Base-by-base conservation (phyloP, 805 yeast species). In the Candida silvicultrix region DNA sequence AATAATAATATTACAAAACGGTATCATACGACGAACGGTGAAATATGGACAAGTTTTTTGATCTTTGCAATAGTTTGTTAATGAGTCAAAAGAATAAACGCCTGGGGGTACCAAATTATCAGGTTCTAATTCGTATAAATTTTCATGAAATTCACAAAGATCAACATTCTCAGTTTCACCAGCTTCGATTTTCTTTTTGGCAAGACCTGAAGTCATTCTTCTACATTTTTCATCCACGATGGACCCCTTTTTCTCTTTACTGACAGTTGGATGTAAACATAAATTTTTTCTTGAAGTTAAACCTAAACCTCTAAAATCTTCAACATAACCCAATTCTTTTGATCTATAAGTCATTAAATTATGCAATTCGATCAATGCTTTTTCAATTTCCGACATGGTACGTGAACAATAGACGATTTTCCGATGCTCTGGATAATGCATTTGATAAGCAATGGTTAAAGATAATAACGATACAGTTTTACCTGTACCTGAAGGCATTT, bases 401-500 rank as follows among this genome's bases (percentile, higher is more conserved):
- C 99, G 98, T 5, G 99, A 94, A 66, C 99, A 94, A 67, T 94
- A 94, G 7, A 94, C 88, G 54, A 94, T 82, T 72, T 92, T 94
- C 16, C 96, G 70, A 60, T 89, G 96, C 59, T 92, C 97, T 10
- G 97, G 95, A 63, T 92, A 90, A 60, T 78, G 79, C 87, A 88
- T 81, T 64, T 94, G 99, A 65, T 94, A 94, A 14, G 99, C 96
- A 40, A 94, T 89, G 0, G 98, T 89, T 40, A 94, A 68, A 0
- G 98, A 89, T 28, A 94, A 71, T 62, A 94, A 73, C 0, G 98
- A 89, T 3, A 94, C 86, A 35, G 99, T 94, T 64, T 94, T 94
- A 38, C 99, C 99, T 3, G 99, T 94, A 4, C 99, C 99, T 6
- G 99, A 94, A 55, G 99, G 99, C 99, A 94, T 94, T 69, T 94